phyloP scores from a whole-genome alignment of 2,329 filamentous ascomycete genomes.

The Fusarium globosum region DNA sequence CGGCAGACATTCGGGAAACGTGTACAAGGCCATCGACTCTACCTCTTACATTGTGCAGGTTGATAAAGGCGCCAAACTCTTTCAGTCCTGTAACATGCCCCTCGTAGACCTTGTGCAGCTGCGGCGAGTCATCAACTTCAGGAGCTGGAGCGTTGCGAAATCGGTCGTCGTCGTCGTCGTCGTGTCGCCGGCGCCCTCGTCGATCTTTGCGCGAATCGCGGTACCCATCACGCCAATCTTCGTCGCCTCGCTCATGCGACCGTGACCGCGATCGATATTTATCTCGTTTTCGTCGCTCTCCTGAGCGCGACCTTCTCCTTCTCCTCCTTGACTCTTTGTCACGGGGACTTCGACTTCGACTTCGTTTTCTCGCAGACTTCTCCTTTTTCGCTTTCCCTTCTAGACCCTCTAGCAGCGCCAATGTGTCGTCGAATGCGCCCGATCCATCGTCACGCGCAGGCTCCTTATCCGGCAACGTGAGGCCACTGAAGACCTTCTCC shows the following conservation, averaged over 20 bases:
- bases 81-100: conserved; percentile 93
- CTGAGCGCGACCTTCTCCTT: conserved; percentile 56
- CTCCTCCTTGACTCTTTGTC: conserved; percentile 53
- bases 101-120: conserved; percentile 88
- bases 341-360: conserved; percentile 67
- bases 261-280: conserved; percentile 53
- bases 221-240: conserved; percentile 57
- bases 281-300: conserved; percentile 53
- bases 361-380: conserved; percentile 65
- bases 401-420: conserved; percentile 89
- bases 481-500: conserved; percentile 87
- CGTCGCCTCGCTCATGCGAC: conserved; percentile 55
- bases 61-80: conserved; percentile 96
- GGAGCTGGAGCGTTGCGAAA: conserved; percentile 74
- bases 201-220: conserved; percentile 48
- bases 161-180: conserved; percentile 59
- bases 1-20: conserved; percentile 86
- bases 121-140: conserved; percentile 83
- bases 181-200: conserved; percentile 54
- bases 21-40: conserved; percentile 95
- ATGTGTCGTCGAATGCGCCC: conserved; percentile 89
- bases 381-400: conserved; percentile 72
- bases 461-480: conserved; percentile 85
- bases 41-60: conserved; percentile 85
- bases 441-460: conserved; percentile 51